phyloP scores from a whole-genome alignment of 345 rosid genomes.

The Firmiana major region DNA sequence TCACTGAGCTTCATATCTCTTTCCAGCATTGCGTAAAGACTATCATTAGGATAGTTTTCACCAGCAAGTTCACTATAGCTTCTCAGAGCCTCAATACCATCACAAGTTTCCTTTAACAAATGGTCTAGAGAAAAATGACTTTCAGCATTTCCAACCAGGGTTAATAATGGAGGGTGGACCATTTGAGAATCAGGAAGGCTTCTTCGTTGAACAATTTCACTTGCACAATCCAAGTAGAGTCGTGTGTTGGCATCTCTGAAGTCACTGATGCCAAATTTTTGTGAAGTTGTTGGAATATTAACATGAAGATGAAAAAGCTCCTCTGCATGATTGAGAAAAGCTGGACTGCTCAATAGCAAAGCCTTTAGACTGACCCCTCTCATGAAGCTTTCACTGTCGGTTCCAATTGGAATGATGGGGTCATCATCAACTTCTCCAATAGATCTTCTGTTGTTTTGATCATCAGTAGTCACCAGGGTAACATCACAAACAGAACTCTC shows the following conservation, averaged over 20 bases:
- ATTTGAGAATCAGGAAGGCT: constrained; percentile 38
- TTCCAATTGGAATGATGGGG: background rate
- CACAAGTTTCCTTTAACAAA: constrained; percentile 52
- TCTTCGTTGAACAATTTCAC: constrained; percentile 50
- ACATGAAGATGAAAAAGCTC: constrained; percentile 40
- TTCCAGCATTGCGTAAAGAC: constrained; percentile 42
- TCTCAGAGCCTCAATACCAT: constrained; percentile 39
- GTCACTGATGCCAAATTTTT: constrained; percentile 12
- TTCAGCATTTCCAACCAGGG: constrained; percentile 22
- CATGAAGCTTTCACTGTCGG: constrained; percentile 15
- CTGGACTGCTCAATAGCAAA: constrained; percentile 41
- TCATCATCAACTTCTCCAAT: constrained; percentile 13
- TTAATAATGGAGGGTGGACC: constrained; percentile 19
- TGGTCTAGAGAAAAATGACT: constrained; percentile 36
- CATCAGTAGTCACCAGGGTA: constrained; percentile 12
- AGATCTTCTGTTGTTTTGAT: constrained; percentile 4
- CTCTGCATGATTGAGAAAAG: constrained; percentile 45
- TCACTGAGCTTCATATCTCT: constrained; percentile 51
- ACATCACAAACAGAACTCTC: background rate
- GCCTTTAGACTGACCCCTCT: constrained; percentile 27
- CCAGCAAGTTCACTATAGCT: constrained; percentile 34
- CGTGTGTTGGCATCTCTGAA: constrained; percentile 20
- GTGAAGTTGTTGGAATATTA: constrained; percentile 14
- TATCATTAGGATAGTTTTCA: constrained; percentile 28
- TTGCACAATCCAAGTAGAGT: constrained; percentile 59